Percentiles rank a stretch among this genome's conserved stretches.
These are phyloP conservation scores for Fusarium caatingaense DNA, from an alignment of 2,329 filamentous ascomycete species.

Conservation along the genomic window DNA sequence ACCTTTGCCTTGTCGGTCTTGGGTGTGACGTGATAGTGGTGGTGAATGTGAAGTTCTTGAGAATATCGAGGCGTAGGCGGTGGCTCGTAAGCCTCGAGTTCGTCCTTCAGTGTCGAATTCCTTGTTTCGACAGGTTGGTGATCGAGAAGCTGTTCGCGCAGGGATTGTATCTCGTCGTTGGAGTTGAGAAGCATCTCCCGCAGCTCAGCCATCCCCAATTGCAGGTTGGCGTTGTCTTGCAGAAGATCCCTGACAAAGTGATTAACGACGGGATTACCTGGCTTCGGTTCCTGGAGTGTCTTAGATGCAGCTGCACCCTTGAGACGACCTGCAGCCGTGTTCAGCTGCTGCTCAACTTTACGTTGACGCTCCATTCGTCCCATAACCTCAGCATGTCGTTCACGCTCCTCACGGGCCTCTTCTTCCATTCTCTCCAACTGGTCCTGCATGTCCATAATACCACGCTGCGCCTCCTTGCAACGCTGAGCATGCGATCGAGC, in stretches of 20 bases:
- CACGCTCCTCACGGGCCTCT: slow-evolving; percentile 82
- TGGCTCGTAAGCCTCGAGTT: slow-evolving; percentile 68
- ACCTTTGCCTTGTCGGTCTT: slow-evolving; percentile 71
- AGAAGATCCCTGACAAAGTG: slow-evolving; percentile 96
- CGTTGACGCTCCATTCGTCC: slow-evolving; percentile 86
- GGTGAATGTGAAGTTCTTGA: slow-evolving; percentile 90
- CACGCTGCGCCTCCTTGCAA: slow-evolving; percentile 87
- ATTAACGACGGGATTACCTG: slow-evolving; percentile 80
- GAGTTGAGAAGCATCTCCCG: slow-evolving; percentile 90
- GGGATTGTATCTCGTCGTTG: slow-evolving; percentile 90
- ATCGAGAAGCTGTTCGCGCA: slow-evolving; percentile 82
- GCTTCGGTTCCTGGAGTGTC: slow-evolving; percentile 68
- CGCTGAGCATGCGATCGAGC: slow-evolving; percentile 81
- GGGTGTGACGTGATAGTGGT: slow-evolving; percentile 84
- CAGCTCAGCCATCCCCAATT: slow-evolving; percentile 90
- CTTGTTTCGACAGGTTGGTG: slow-evolving; percentile 73
- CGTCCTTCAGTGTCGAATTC: slow-evolving; percentile 73
- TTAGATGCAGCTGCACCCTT: slow-evolving; percentile 83
- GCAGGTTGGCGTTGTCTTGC: slow-evolving; percentile 93
- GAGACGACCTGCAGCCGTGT: slow-evolving; percentile 80
- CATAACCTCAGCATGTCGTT: slow-evolving; percentile 84
- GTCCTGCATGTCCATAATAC: slow-evolving; percentile 81
- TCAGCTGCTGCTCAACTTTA: slow-evolving; percentile 83
- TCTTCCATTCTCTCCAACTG: slow-evolving; percentile 90
- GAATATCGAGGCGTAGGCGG: slow-evolving; percentile 54